Conservation (phyloP, 192 early-diverging fungal species). For the Backusella westeae region DNA sequence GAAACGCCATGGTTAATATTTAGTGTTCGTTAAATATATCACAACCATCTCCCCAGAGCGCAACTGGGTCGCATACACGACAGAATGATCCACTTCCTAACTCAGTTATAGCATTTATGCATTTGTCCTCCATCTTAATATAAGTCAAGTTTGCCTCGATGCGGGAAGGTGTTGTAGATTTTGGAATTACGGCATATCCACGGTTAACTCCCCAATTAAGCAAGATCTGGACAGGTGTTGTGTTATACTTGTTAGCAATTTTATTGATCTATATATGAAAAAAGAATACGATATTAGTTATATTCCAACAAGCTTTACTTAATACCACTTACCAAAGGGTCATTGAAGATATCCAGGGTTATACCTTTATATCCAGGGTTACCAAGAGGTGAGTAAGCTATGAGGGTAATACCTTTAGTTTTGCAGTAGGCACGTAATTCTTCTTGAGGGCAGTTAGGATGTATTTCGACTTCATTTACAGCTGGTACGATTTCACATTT, state of each 20-base stretch:
- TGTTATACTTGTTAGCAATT: slow-evolving; percentile 43
- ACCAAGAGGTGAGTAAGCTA: slow-evolving; percentile 77
- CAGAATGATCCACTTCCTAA: slow-evolving; percentile 12
- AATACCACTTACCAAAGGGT: not conserved
- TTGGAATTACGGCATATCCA: slow-evolving; percentile 61
- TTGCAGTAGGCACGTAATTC: slow-evolving; percentile 66
- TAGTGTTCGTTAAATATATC: not conserved
- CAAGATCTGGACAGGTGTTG: slow-evolving; percentile 51
- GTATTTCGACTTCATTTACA: slow-evolving; percentile 57
- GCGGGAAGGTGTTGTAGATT: slow-evolving; percentile 51
- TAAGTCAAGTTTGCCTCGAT: slow-evolving; percentile 54
- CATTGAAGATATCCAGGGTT: not conserved
- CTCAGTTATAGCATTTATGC: slow-evolving; percentile 19
- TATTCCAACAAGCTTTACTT: not conserved
- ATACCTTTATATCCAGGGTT: slow-evolving; percentile 25
- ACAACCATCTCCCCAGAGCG: not conserved
- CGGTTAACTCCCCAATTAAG: slow-evolving; percentile 56
- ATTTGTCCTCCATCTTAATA: slow-evolving; percentile 33
- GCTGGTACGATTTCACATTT: slow-evolving; percentile 65
- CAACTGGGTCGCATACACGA: not conserved
- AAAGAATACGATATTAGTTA: not conserved
- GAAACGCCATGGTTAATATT: not conserved
- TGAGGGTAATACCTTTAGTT: slow-evolving; percentile 56
- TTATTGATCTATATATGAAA: slow-evolving; percentile 34
- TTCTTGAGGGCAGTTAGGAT: slow-evolving; percentile 57